These are phyloP conservation scores for Diaporthe vexans DNA, from an alignment of 2,329 filamentous ascomycete species.

Conservation along the genomic window DNA sequence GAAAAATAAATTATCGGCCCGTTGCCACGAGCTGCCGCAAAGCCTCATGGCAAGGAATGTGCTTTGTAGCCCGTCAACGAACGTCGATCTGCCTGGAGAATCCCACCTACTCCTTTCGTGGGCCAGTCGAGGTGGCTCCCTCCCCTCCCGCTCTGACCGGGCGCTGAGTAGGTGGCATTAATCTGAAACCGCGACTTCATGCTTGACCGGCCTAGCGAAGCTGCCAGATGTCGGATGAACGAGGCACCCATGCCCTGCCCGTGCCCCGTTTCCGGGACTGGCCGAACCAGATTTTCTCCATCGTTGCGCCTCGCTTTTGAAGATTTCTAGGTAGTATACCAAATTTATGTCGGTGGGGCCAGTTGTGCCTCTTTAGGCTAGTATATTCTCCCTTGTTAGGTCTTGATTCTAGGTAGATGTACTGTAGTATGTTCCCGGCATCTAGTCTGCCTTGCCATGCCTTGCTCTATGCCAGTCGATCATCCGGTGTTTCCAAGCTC, in stretches of 20 bases:
- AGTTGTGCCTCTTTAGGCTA: constrained; percentile 1
- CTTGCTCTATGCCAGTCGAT: not conserved
- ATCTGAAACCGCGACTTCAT: constrained; percentile 31
- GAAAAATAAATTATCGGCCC: not conserved
- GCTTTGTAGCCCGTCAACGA: not conserved
- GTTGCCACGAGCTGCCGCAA: not conserved
- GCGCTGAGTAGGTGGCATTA: constrained; percentile 24
- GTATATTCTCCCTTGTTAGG: not conserved
- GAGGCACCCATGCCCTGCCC: constrained; percentile 20
- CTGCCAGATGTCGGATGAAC: constrained; percentile 27
- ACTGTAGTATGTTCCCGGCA: not conserved
- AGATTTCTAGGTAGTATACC: not conserved
- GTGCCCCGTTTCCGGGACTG: constrained; percentile 25
- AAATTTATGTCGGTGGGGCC: not conserved
- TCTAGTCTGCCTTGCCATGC: not conserved
- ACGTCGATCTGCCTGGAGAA: not conserved
- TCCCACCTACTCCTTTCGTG: not conserved
- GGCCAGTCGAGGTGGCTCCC: constrained; percentile 14
- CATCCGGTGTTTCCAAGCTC: constrained; percentile 46
- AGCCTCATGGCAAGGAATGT: not conserved
- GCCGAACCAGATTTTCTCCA: constrained; percentile 17
- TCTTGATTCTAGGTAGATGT: not conserved
- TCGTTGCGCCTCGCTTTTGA: not conserved
- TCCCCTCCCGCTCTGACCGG: constrained; percentile 15
- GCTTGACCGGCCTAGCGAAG: constrained; percentile 13